Evolutionary conservation across 768 basidiomycete genomes (phyloP).

Genomic region (Pholiota molesta): DNA sequence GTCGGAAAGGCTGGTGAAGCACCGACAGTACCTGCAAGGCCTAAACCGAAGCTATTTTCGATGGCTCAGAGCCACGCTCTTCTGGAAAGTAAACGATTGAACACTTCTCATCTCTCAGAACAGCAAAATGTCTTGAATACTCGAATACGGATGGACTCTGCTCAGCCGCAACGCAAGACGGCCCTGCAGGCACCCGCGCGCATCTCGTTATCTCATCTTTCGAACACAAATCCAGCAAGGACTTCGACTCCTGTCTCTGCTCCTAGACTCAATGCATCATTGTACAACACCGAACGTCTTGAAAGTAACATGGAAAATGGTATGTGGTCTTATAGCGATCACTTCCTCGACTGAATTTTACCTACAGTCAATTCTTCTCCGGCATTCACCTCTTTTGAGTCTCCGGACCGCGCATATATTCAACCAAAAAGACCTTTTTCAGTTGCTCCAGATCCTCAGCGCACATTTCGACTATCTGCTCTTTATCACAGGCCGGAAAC

Average conservation of each 20-base stretch:
- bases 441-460: slow-evolving; percentile 3
- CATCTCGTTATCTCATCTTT: slow-evolving; percentile 12
- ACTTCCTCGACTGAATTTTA: not conserved
- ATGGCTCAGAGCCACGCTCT: slow-evolving; percentile 5
- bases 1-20: no score
- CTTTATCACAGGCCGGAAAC: not conserved
- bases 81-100: slow-evolving; percentile 6
- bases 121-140: not conserved
- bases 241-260: slow-evolving; percentile 2
- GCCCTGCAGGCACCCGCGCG: slow-evolving; percentile 1
- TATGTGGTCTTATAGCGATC: not conserved
- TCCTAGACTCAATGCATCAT: not conserved
- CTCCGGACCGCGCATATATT: slow-evolving; percentile 28
- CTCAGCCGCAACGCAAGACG: not conserved
- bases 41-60: slow-evolving; percentile 3
- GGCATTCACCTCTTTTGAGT: slow-evolving; percentile 4
- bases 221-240: slow-evolving; percentile 4
- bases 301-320: slow-evolving; percentile 6
- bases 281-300: not conserved
- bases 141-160: not conserved
- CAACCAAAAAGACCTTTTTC: slow-evolving; percentile 15
- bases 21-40: not conserved
- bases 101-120: slow-evolving; percentile 4
- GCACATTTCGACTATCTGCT: slow-evolving; percentile 1
- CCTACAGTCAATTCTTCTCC: slow-evolving; percentile 19